phyloP scores from a whole-genome alignment of 2,329 filamentous ascomycete genomes.

The Fusarium annulatum region DNA sequence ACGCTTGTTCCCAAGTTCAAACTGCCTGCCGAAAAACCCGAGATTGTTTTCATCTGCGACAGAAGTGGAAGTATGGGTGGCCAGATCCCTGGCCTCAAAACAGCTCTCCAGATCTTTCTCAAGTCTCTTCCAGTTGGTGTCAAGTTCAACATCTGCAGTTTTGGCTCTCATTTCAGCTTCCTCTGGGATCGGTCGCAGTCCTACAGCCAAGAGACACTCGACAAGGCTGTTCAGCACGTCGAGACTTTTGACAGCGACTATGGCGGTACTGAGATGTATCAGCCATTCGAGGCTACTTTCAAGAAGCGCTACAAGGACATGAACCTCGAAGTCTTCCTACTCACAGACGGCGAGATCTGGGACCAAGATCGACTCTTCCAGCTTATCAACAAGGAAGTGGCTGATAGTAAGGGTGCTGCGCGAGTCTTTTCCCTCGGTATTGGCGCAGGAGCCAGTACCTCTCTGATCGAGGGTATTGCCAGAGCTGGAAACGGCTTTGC shows the following conservation, averaged over 20 bases:
- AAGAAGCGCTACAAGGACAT: conserved; percentile 56
- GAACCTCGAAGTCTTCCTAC: conserved; percentile 64
- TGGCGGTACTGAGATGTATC: conserved; percentile 65
- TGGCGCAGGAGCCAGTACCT: conserved; percentile 61
- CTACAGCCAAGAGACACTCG: conserved; percentile 58
- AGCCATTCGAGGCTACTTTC: conserved; percentile 58
- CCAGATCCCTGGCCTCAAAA: conserved; percentile 64
- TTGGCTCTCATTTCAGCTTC: conserved; percentile 62
- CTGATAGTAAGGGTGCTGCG: conserved; percentile 55
- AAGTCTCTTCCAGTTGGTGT: conserved; percentile 72
- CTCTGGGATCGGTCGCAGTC: conserved; percentile 60
- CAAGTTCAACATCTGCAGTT: conserved; percentile 78
- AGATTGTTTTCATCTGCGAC: conserved; percentile 80
- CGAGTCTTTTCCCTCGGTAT: conserved; percentile 68
- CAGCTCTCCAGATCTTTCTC: conserved; percentile 71
- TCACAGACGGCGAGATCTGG: conserved; percentile 69
- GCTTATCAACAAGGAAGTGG: conserved; percentile 57
- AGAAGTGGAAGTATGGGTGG: conserved; percentile 73
- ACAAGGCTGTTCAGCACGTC: conserved; percentile 57
- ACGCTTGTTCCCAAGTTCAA: conserved; percentile 77
- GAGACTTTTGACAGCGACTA: conserved; percentile 57
- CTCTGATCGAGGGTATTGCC: conserved; percentile 66
- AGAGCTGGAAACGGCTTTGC: conserved; percentile 67
- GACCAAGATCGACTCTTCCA: conserved; percentile 55
- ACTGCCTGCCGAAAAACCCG: conserved; percentile 64